phyloP scores from a whole-genome alignment of 2,329 filamentous ascomycete species.

The Diplodia mutila region DNA sequence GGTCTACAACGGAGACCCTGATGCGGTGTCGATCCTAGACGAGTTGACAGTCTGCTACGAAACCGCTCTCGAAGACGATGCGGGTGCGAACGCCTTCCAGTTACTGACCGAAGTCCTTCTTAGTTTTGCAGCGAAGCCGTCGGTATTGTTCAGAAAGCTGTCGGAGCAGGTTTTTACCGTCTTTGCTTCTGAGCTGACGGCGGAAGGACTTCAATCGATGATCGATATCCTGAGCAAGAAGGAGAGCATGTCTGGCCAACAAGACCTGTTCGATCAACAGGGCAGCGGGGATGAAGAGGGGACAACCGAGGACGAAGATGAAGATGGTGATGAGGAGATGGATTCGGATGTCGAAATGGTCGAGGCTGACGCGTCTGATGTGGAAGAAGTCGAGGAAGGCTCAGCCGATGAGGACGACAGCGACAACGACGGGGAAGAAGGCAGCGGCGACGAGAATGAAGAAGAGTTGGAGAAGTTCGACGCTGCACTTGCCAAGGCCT shows the following conservation, averaged over 20 bases:
- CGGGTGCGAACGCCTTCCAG: constrained; percentile 56
- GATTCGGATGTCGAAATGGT: constrained; percentile 52
- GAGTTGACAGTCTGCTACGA: constrained; percentile 76
- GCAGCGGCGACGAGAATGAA: constrained; percentile 45
- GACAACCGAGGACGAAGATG: constrained; percentile 48
- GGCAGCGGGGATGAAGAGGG: constrained; percentile 42
- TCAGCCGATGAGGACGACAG: constrained; percentile 30
- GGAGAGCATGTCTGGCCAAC: constrained; percentile 81
- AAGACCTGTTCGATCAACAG: constrained; percentile 77
- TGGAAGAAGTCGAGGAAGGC: constrained; percentile 34
- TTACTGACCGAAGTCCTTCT: constrained; percentile 84
- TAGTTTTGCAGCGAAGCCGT: constrained; percentile 86
- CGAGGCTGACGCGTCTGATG: constrained; percentile 35
- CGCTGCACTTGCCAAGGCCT: constrained; percentile 74
- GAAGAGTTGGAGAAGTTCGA: constrained; percentile 67
- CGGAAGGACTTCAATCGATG: constrained; percentile 69
- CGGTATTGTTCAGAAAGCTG: constrained; percentile 80
- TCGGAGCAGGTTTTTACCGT: constrained; percentile 86
- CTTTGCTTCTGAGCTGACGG: constrained; percentile 75
- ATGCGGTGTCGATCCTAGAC: constrained; percentile 79
- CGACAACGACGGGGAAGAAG: constrained; percentile 36
- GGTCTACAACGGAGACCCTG: constrained; percentile 85
- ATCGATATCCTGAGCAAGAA: constrained; percentile 73
- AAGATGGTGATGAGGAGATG: constrained; percentile 49
- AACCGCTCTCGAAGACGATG: constrained; percentile 38